These are phyloP conservation scores for Cladorrhinum sp. DNA, from an alignment of 2,329 filamentous ascomycete genomes.

Conservation along the genomic window DNA sequence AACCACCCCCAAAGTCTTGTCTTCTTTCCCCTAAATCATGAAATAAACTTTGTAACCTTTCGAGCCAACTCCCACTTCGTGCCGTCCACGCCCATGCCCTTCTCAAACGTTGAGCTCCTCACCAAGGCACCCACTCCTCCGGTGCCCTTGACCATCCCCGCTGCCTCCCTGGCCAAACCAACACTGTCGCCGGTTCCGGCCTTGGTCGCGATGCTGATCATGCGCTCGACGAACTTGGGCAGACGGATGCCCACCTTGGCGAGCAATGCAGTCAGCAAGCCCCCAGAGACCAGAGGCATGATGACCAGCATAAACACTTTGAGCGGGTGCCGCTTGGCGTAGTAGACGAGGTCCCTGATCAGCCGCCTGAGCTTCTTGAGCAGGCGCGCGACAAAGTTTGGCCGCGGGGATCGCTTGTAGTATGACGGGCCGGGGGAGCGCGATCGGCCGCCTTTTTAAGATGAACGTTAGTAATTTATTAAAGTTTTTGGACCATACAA, in stretches of 20 bases:
- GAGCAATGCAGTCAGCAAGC: conserved; percentile 74
- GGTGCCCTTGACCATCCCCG: conserved; percentile 45
- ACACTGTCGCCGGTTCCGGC: conserved; percentile 47
- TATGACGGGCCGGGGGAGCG: conserved; percentile 60
- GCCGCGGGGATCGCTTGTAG: conserved; percentile 79
- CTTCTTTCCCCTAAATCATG: conserved; percentile 10
- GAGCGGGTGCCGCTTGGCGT: conserved; percentile 77
- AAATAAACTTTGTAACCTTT: conserved; percentile 32
- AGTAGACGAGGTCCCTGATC: conserved; percentile 75
- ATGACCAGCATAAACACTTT: conserved; percentile 86
- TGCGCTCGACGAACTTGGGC: conserved; percentile 59
- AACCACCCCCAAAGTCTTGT: background rate
- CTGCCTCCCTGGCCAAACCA: conserved; percentile 53
- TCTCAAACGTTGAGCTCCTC: conserved; percentile 8
- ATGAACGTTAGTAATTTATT: background rate
- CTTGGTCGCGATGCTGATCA: conserved; percentile 53
- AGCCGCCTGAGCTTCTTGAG: conserved; percentile 75
- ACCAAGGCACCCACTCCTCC: conserved; percentile 24
- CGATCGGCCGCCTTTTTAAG: conserved; percentile 38
- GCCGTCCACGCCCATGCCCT: conserved; percentile 15
- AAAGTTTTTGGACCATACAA: no score
- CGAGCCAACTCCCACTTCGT: conserved; percentile 24
- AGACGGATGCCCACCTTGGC: conserved; percentile 75
- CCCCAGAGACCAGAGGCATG: conserved; percentile 82
- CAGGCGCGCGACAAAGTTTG: conserved; percentile 71